phyloP scores from a whole-genome alignment of 108 stramenopile genomes.

The Cyclostephanos tholiformis region DNA sequence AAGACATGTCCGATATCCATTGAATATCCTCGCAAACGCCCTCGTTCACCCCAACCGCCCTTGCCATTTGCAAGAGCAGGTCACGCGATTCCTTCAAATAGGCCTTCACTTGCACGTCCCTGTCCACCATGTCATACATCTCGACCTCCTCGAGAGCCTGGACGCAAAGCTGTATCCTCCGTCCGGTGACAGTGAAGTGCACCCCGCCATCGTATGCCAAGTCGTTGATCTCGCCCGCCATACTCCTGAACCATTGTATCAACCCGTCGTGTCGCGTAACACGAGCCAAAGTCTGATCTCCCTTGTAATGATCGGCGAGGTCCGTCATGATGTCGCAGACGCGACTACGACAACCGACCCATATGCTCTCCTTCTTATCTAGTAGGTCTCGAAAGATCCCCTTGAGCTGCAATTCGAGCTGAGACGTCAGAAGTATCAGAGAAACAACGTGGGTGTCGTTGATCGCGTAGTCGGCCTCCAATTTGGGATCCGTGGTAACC shows the following conservation, averaged over 20 bases:
- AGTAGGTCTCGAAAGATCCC: constrained; percentile 45
- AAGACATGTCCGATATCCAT: constrained; percentile 61
- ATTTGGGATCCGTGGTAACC: constrained; percentile 36
- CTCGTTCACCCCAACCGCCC: constrained; percentile 53
- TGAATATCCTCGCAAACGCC: constrained; percentile 45
- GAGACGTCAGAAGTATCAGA: constrained; percentile 55
- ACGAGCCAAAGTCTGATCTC: constrained; percentile 53
- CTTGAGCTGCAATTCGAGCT: constrained; percentile 66
- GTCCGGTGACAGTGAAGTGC: constrained; percentile 60
- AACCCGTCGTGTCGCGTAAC: constrained; percentile 60
- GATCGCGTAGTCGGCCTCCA: constrained; percentile 35
- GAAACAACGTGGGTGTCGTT: constrained; percentile 54
- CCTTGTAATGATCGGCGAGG: constrained; percentile 56
- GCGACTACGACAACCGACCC: constrained; percentile 42
- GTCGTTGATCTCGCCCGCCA: constrained; percentile 51
- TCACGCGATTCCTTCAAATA: constrained; percentile 53
- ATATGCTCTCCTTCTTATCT: constrained; percentile 51
- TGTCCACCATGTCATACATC: constrained; percentile 63
- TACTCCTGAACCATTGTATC: constrained; percentile 50
- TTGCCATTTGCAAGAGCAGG: constrained; percentile 60
- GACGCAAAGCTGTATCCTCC: constrained; percentile 61
- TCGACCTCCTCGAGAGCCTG: constrained; percentile 66
- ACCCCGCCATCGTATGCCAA: constrained; percentile 45
- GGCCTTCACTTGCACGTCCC: constrained; percentile 57
- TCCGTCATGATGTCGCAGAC: constrained; percentile 51